Conservation (phyloP, 2,329 filamentous ascomycete species). For the Sarocladiaceae sp. region DNA sequence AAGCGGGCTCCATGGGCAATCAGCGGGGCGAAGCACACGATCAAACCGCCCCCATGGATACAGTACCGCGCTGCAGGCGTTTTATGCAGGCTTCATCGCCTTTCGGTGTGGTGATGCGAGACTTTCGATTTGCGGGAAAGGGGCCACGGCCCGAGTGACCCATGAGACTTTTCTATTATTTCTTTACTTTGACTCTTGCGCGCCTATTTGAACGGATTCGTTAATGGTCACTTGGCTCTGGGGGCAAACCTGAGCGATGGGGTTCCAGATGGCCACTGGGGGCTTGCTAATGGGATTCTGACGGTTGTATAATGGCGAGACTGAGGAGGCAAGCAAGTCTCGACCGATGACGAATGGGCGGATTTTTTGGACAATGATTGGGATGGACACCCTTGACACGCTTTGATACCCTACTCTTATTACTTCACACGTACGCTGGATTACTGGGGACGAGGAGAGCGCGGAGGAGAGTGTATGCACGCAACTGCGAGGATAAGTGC, state of each 20-base stretch:
- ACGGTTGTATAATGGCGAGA: too few relatives aligned
- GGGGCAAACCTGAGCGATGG: too few relatives aligned
- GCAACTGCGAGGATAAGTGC: background rate
- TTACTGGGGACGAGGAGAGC: background rate
- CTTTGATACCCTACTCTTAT: conserved; percentile 17
- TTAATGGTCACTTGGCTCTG: background rate
- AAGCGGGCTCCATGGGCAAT: background rate
- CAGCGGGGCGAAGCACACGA: background rate
- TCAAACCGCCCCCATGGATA: background rate
- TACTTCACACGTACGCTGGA: background rate
- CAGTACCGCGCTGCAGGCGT: too few relatives aligned
- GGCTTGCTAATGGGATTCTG: too few relatives aligned
- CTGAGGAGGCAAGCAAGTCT: too few relatives aligned
- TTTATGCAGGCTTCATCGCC: too few relatives aligned
- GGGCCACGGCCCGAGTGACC: too few relatives aligned
- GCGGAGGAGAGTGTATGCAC: background rate
- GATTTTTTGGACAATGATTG: background rate
- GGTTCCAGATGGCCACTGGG: too few relatives aligned
- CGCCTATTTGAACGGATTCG: background rate
- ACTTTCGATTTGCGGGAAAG: too few relatives aligned
- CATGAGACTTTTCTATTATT: too few relatives aligned
- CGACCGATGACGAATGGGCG: background rate
- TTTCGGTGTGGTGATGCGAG: too few relatives aligned
- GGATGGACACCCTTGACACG: conserved; percentile 6
- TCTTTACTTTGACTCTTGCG: too few relatives aligned